Percentiles rank a stretch among this genome's conserved stretches.
These are phyloP conservation scores for Solanum rostratum DNA, from an alignment of 257 asterid species.

Conservation along the genomic window DNA sequence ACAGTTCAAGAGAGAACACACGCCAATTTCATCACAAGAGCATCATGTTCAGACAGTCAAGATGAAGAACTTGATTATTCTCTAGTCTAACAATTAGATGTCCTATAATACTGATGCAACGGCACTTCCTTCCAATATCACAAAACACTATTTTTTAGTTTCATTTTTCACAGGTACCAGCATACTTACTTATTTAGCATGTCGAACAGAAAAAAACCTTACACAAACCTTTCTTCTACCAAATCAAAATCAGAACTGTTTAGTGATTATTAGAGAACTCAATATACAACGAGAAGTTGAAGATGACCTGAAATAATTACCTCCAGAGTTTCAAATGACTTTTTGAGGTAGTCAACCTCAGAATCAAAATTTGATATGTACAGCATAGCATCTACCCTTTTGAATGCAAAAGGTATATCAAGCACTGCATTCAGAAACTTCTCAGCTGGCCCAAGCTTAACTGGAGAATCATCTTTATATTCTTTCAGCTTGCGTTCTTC, in stretches of 20 bases:
- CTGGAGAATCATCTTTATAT: constrained; percentile 54
- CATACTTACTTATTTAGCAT: background rate
- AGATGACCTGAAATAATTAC: constrained; percentile 29
- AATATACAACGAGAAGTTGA: background rate
- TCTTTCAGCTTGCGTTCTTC: constrained; percentile 83
- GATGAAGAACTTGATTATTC: background rate
- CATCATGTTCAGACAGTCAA: background rate
- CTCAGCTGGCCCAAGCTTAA: constrained; percentile 86
- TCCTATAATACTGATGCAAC: background rate
- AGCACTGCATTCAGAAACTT: constrained; percentile 69
- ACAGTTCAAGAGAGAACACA: background rate
- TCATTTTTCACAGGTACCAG: background rate
- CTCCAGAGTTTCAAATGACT: constrained; percentile 83
- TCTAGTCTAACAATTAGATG: background rate
- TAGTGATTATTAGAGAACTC: background rate
- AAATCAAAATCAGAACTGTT: background rate
- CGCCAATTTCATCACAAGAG: background rate
- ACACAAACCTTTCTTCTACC: background rate
- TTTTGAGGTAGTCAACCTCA: constrained; percentile 78
- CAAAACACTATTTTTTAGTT: background rate
- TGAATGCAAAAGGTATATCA: constrained; percentile 80
- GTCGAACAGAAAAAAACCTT: background rate
- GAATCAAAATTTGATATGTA: constrained; percentile 67
- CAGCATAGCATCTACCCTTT: constrained; percentile 76
- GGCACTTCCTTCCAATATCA: background rate